phyloP scores from a whole-genome alignment of 2,329 filamentous ascomycete genomes.

The Pestalotiopsis sp. region DNA sequence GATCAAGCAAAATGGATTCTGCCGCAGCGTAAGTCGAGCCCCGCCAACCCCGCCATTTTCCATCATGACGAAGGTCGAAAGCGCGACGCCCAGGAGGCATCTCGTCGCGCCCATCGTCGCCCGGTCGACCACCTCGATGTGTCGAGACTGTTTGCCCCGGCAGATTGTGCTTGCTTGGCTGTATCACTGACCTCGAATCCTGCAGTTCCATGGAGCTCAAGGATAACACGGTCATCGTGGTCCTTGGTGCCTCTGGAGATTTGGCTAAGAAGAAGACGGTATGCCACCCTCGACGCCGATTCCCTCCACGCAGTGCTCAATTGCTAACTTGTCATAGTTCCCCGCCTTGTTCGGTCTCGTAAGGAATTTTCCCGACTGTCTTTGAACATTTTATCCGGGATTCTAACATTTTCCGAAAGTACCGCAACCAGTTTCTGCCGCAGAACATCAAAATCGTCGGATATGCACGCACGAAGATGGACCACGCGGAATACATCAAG shows the following conservation, averaged over 20 bases:
- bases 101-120: constrained; percentile 6
- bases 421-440: constrained; percentile 97
- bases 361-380: constrained; percentile 49
- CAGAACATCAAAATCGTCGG: constrained; percentile 97
- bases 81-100: constrained; percentile 14
- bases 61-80: constrained; percentile 19
- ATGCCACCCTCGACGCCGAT: constrained; percentile 39
- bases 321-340: constrained; percentile 63
- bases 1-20: constrained; percentile 30
- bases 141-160: constrained; percentile 35
- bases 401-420: constrained; percentile 54
- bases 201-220: constrained; percentile 89
- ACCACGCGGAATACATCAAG: constrained; percentile 91
- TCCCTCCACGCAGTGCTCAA: constrained; percentile 14
- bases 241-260: constrained; percentile 96
- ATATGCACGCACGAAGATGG: constrained; percentile 99
- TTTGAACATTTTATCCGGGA: not conserved
- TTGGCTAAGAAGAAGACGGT: constrained; percentile 99
- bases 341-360: constrained; percentile 96
- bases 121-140: not conserved
- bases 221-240: constrained; percentile 96
- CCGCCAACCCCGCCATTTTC: constrained; percentile 34
- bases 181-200: constrained; percentile 14
- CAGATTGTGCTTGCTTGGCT: constrained; percentile 7
- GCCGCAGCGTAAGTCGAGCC: constrained; percentile 34